Evolutionary conservation across 108 stramenopile species (phyloP).

Genomic region (Bacterosira constricta): DNA sequence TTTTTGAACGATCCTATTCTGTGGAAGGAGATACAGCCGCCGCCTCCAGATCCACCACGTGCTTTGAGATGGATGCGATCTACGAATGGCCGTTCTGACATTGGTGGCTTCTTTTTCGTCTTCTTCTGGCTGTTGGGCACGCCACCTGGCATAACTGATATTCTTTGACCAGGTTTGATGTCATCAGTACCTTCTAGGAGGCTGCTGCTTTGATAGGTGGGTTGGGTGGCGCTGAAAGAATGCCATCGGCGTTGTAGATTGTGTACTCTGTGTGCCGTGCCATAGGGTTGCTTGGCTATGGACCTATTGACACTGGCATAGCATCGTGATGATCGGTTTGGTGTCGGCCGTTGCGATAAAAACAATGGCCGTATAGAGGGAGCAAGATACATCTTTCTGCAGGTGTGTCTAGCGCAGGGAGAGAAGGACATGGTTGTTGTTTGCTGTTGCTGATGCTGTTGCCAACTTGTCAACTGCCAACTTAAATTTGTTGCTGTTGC

Average conservation of each 20-base stretch:
- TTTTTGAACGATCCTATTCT: constrained; percentile 59
- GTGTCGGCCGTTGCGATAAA: neutral
- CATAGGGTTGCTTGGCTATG: neutral
- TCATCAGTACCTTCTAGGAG: neutral
- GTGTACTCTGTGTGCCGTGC: neutral
- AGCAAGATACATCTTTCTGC: neutral
- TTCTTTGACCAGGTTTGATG: constrained; percentile 23
- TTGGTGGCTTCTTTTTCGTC: neutral
- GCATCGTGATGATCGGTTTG: neutral
- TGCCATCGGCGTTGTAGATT: neutral
- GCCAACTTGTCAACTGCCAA: too few species aligned
- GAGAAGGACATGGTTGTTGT: neutral
- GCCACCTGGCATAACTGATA: neutral
- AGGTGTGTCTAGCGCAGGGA: neutral
- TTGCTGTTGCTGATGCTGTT: too few species aligned
- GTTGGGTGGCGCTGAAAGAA: neutral
- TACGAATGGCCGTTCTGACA: constrained; percentile 54
- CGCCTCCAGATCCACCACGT: constrained; percentile 77
- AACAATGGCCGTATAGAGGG: neutral
- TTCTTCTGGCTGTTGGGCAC: neutral
- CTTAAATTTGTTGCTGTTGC: too few species aligned
- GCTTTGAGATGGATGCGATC: constrained; percentile 72
- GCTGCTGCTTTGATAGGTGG: neutral
- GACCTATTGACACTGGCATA: neutral
- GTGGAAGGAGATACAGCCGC: constrained; percentile 66